Conservation (phyloP, 768 basidiomycete genomes). For the Pleurotus cornucopiae region DNA sequence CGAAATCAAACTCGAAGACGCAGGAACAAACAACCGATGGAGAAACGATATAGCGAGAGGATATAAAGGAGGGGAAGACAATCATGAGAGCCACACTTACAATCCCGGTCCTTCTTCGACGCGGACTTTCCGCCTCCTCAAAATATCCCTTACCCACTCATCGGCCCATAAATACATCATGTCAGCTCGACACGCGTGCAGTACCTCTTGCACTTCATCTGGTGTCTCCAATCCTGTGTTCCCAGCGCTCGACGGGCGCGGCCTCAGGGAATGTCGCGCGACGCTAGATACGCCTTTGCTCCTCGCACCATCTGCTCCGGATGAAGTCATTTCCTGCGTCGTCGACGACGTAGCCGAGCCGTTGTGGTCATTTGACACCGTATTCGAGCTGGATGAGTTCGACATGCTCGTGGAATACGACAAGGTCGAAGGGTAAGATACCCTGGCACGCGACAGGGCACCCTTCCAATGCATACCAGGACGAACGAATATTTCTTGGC, state of each 20-base stretch:
- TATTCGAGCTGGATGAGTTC: neutral
- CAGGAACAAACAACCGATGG: neutral
- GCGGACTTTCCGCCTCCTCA: conserved; percentile 54
- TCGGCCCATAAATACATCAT: conserved; percentile 71
- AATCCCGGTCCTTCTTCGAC: conserved; percentile 74
- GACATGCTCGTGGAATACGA: conserved; percentile 2
- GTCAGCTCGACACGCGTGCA: conserved; percentile 56
- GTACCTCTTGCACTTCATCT: conserved; percentile 56
- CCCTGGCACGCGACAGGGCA: conserved; percentile 42
- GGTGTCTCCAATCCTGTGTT: conserved; percentile 42
- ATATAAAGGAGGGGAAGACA: neutral
- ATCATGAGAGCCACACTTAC: conserved; percentile 36
- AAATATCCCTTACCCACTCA: conserved; percentile 47
- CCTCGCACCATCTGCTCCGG: neutral
- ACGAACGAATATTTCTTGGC: conserved; percentile 56
- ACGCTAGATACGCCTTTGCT: conserved; percentile 12
- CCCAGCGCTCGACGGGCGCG: conserved; percentile 40
- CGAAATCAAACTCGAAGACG: neutral
- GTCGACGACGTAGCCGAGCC: conserved; percentile 7
- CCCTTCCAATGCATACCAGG: conserved; percentile 68
- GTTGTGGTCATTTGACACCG: neutral
- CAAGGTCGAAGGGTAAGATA: conserved; percentile 19
- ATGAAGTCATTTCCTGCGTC: conserved; percentile 6
- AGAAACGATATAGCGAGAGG: neutral
- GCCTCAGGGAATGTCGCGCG: conserved; percentile 1